Evolutionary conservation across 805 yeast species (phyloP), one percentile per base, ranked within the genome.

Genomic region (Saccharomycopsis synnaedendra): DNA sequence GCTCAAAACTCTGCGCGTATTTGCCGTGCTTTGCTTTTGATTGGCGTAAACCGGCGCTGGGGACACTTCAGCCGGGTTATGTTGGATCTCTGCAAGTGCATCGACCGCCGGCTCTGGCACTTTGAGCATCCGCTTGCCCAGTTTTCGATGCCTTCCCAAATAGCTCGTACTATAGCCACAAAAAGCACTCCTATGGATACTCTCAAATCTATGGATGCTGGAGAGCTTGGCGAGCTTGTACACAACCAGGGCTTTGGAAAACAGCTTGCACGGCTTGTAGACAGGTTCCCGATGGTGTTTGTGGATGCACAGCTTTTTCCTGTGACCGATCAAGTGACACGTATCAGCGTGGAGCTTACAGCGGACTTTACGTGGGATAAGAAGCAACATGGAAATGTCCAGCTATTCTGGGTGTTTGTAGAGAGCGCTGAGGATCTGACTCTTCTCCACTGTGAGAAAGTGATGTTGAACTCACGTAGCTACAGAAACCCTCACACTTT

Each of bases 1-100:
- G 97, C 97, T 1, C 98, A 93, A 58, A 93, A 93, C 58, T 76
- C 97, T 3, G 87, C 90, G 1, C 80, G 99, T 69, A 90, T 93
- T 34, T 78, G 95, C 55, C 76, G 97, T 30, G 96, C 98, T 0
- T 68, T 94, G 43, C 88, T 93, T 56, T 66, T 89, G 53, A 79
- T 93, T 52, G 94, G 95, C 36, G 68, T 93, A 35, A 85, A 86
- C 58, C 71, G 98, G 55, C 70, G 94, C 49, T 93, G 99, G 99
- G 96, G 97, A 1, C 62, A 67, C 5, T 79, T 88, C 52, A 73
- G 93, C 44, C 76, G 79, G 48, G 74, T 82, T 4, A 74, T 89
- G 75, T 66, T 93, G 32, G 74, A 86, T 5, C 69, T 93, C 27
- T 90, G 97, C 62, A 86, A 88, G 56, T 78, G 96, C 1, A 79